Evolutionary conservation across 179 eudicot genomes (phyloP).

Genomic region (Sideroxylon spinosum): DNA sequence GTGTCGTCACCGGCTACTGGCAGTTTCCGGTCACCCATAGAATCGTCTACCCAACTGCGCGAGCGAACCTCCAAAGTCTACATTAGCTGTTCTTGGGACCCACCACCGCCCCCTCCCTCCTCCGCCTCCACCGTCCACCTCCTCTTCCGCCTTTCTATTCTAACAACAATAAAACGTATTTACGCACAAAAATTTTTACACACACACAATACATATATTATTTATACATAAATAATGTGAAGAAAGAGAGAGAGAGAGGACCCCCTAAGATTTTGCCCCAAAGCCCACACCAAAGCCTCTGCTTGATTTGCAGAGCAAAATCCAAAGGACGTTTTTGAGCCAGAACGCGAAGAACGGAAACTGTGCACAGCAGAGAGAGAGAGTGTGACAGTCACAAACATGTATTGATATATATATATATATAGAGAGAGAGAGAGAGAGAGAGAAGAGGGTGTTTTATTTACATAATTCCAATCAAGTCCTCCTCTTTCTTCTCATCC

Average conservation of each 20-base stretch:
- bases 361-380: conserved; percentile 13
- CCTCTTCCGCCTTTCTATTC: not conserved
- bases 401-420: not conserved
- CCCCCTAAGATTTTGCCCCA: conserved; percentile 23
- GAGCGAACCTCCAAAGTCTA: not conserved
- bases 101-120: conserved; percentile 13
- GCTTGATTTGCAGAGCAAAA: conserved; percentile 38
- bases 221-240: not conserved
- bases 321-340: conserved; percentile 34
- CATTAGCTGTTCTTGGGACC: conserved; percentile 9
- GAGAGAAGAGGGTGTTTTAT: conserved; percentile 1
- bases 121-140: conserved; percentile 9
- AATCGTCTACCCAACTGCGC: not conserved
- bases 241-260: conserved; percentile 14
- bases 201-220: not conserved
- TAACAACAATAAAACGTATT: not conserved
- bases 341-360: conserved; percentile 24
- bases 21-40: conserved; percentile 1
- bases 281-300: conserved; percentile 26
- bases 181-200: not conserved
- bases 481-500: conserved; percentile 23
- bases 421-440: not conserved
- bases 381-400: conserved; percentile 8
- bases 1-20: not conserved
- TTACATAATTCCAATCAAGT: conserved; percentile 12